Evolutionary conservation across 73 alveolate species (phyloP).

Genomic region (Tetrahymena thermophila): DNA sequence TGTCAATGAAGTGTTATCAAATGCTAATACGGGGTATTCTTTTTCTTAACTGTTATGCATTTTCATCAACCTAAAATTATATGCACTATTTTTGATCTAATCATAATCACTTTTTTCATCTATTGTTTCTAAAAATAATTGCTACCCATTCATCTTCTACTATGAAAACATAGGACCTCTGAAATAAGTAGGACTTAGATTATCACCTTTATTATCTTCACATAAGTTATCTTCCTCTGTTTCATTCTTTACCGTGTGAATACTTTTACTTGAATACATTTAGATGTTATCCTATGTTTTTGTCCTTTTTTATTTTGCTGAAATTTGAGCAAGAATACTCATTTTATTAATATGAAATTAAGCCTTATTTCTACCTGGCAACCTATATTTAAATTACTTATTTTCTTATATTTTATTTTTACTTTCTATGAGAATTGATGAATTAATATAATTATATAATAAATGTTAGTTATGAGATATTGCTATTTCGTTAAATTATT

Average conservation of each 20-base stretch:
- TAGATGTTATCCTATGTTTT: not conserved
- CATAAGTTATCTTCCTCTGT: not conserved
- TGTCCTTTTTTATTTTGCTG: not conserved
- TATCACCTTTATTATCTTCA: not conserved
- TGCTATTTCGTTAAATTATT: not conserved
- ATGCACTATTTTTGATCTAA: not conserved
- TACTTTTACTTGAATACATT: not conserved
- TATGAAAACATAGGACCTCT: not conserved
- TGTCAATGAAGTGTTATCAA: not conserved
- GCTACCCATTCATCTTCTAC: not conserved
- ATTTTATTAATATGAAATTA: not conserved
- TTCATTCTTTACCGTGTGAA: not conserved
- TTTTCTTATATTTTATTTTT: not conserved
- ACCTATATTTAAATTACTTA: not conserved
- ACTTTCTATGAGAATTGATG: not conserved
- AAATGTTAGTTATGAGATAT: not conserved
- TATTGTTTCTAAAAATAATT: not conserved
- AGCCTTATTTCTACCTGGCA: not conserved
- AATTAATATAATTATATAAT: too few species aligned
- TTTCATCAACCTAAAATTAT: not conserved
- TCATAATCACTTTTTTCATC: not conserved
- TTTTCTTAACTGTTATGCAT: not conserved
- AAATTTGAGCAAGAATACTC: not conserved
- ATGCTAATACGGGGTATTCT: not conserved
- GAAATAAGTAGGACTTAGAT: not conserved